A percentile compares a stretch with the other conserved stretches of the same genome.
These are phyloP conservation scores for Botrytis galanthina DNA, from an alignment of 2,329 filamentous ascomycete species.

Conservation along the genomic window DNA sequence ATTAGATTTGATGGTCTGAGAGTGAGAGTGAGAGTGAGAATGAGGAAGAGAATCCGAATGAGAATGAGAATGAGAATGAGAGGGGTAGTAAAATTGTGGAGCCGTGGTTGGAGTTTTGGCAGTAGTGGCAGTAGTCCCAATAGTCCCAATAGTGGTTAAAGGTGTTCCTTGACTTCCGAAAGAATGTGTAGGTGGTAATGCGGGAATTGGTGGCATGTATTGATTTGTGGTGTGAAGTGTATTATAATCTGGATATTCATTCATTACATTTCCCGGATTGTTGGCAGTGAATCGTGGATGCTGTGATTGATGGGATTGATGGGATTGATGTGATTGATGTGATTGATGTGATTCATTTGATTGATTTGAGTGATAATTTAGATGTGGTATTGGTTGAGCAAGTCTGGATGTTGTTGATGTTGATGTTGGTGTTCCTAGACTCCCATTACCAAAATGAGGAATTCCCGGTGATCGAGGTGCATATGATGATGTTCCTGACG, in stretches of 20 bases:
- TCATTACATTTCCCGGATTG: not conserved
- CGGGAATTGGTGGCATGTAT: conserved; percentile 37
- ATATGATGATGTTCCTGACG: conserved; percentile 23
- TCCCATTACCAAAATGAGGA: conserved; percentile 31
- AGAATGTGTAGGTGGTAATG: conserved; percentile 31
- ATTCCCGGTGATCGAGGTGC: conserved; percentile 36
- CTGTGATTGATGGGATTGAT: too few species aligned
- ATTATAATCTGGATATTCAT: conserved; percentile 22
- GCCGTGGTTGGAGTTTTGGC: not conserved
- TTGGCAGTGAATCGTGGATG: conserved; percentile 26
- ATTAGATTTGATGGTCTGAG: conserved; percentile 25
- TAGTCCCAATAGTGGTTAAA: not conserved
- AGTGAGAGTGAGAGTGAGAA: not conserved
- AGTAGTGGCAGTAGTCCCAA: not conserved
- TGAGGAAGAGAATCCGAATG: too few species aligned
- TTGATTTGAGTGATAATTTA: conserved; percentile 33
- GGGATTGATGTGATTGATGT: too few species aligned
- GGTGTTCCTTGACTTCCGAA: conserved; percentile 12
- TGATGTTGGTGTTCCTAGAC: conserved; percentile 1
- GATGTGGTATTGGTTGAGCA: conserved; percentile 14
- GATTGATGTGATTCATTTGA: conserved; percentile 23
- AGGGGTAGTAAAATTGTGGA: conserved; percentile 18
- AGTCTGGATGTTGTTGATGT: conserved; percentile 21
- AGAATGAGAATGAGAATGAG: not conserved
- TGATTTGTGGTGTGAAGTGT: conserved; percentile 25